Evolutionary conservation across 148 eudicot species (phyloP), one percentile per base, ranked within the genome.

Genomic region (Camellia sinensis): DNA sequence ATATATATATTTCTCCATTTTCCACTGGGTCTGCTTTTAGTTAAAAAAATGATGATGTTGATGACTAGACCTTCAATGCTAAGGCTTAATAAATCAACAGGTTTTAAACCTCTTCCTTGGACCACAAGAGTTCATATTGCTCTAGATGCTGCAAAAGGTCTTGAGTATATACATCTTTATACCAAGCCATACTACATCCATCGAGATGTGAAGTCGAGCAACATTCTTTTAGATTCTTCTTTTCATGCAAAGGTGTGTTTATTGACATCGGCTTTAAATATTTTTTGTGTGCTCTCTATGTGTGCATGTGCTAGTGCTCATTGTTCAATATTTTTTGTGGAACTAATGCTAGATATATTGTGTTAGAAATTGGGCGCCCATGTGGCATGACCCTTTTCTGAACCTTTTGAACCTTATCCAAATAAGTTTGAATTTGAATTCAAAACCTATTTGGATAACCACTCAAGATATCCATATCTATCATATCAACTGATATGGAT

Each of bases 171-270:
- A 77, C 79, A 77, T 13, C 45, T 64, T 40, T 62, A 77, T n/a
- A 77, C 61, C 11, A 77, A 65, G 14, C 79, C 72, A 64, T 56
- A 46, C n/a, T 78, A 46, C 40, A 65, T 78, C 10, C 80, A 78
- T 56, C 80, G 74, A 40, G 80, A 78, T 78, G 74, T 78, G 65
- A 78, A 78, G 62, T 18, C 80, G 3, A 77, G 80, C 72, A 77
- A 77, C 53, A 77, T 77, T 40, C 71, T 77, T 40, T 56, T 78
- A 17, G 80, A 78, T 78, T 57, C 73, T 8, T 12, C 19, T 15
- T 78, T 78, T 45, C 72, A 37, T 37, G 80, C 80, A 41, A 52
- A 78, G 80, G 80, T 78, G 21, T 5, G 41, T 21, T 63, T 48
- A 14, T 6, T 52, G 54, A 18, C 17, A 4, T 6, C 74, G 4